Evolutionary conservation across 1,139 yeast genomes (phyloP).

Genomic region (Blastobotrys illinoisensis): DNA sequence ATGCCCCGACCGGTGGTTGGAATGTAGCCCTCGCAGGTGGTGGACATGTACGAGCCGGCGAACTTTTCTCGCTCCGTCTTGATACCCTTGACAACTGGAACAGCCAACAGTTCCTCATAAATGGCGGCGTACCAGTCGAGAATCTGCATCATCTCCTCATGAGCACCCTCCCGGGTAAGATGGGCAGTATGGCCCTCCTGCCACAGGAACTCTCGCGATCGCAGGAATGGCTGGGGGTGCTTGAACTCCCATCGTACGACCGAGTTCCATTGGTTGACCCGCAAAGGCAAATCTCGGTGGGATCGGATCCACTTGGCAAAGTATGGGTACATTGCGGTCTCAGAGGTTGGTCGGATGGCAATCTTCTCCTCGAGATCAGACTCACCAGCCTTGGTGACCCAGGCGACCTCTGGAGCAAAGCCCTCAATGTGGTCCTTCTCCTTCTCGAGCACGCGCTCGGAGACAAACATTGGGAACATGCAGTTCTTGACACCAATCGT

Average conservation of each 20-base stretch:
- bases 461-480: conserved; percentile 98
- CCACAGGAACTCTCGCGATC: conserved; percentile 99
- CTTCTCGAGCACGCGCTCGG: conserved; percentile 84
- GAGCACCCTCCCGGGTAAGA: conserved; percentile 73
- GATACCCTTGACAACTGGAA: conserved; percentile 91
- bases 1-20: conserved; percentile 99
- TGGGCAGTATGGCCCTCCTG: conserved; percentile 99
- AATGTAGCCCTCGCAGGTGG: conserved; percentile 94
- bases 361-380: conserved; percentile 96
- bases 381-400: conserved; percentile 96
- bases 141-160: conserved; percentile 77
- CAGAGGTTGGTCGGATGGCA: conserved; percentile 98
- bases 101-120: conserved; percentile 89
- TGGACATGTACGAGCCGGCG: conserved; percentile 95
- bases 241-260: conserved; percentile 99
- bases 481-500: conserved; percentile 88
- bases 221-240: conserved; percentile 98
- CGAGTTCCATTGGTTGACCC: conserved; percentile 98
- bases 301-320: conserved; percentile 98
- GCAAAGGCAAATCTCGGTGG: conserved; percentile 94
- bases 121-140: conserved; percentile 80
- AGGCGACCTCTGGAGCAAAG: conserved; percentile 99
- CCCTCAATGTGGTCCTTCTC: conserved; percentile 99
- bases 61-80: conserved; percentile 98
- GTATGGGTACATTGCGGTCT: conserved; percentile 99